These are phyloP conservation scores for Pezicula neosporulosa DNA, from an alignment of 2,329 filamentous ascomycete species.

Conservation along the genomic window DNA sequence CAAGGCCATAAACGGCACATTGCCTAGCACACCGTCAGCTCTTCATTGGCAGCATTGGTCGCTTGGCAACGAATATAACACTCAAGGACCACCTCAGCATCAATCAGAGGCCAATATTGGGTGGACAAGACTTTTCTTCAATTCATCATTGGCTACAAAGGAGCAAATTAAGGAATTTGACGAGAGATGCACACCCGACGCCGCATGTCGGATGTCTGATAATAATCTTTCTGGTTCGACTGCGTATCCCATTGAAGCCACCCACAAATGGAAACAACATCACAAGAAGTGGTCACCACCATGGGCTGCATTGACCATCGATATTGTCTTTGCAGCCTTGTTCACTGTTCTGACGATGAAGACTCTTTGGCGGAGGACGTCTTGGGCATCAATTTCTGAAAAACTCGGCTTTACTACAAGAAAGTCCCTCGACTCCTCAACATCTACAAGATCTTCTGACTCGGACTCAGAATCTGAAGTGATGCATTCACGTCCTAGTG, in stretches of 20 bases:
- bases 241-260: constrained; percentile 5
- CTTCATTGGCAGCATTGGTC: constrained; percentile 46
- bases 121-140: constrained; percentile 47
- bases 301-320: constrained; percentile 6
- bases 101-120: constrained; percentile 37
- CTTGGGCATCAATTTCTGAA: not conserved
- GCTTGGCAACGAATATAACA: constrained; percentile 38
- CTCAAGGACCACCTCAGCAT: constrained; percentile 39
- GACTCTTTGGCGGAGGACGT: not conserved
- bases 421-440: not conserved
- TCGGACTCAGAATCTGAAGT: not conserved
- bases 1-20: constrained; percentile 21
- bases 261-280: constrained; percentile 7
- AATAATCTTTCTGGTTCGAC: constrained; percentile 10
- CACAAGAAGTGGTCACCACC: constrained; percentile 2
- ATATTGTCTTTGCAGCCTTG: constrained; percentile 1
- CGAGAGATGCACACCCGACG: constrained; percentile 23
- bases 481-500: no score
- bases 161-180: constrained; percentile 23
- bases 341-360: constrained; percentile 2
- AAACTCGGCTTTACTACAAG: constrained; percentile 1
- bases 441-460: not conserved
- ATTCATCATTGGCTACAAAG: constrained; percentile 37
- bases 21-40: constrained; percentile 38
- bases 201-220: constrained; percentile 29